Percentiles rank a stretch among this genome's conserved stretches.
Conservation (phyloP, 495 filamentous ascomycete species). For the Hypoxylon intermedium region DNA sequence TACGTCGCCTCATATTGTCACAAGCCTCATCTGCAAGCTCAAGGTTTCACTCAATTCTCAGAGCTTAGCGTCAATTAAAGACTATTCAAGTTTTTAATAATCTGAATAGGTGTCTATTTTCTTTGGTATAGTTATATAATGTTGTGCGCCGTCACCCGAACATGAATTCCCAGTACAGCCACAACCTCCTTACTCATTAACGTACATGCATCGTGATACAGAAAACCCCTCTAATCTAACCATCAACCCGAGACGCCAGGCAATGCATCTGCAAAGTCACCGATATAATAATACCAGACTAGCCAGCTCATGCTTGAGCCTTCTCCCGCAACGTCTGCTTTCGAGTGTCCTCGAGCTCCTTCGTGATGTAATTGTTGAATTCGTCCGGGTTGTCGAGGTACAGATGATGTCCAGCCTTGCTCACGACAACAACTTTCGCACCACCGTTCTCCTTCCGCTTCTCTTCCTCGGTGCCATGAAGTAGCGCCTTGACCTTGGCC, state of each 20-base stretch:
- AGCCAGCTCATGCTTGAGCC: background rate
- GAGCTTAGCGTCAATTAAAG: too few species aligned
- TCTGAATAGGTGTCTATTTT: too few species aligned
- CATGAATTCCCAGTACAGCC: background rate
- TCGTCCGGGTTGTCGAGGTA: constrained; percentile 91
- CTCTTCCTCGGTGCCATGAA: constrained; percentile 70
- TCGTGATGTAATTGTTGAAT: constrained; percentile 78
- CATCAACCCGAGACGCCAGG: constrained; percentile 21
- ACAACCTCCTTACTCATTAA: constrained; percentile 5
- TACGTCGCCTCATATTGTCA: too few species aligned
- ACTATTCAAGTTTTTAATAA: too few species aligned
- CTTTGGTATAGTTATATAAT: too few species aligned
- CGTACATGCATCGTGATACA: constrained; percentile 7
- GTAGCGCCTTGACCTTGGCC: constrained; percentile 64
- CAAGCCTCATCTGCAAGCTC: too few species aligned
- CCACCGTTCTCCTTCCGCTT: constrained; percentile 73
- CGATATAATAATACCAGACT: background rate
- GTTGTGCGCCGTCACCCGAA: background rate
- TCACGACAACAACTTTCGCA: constrained; percentile 84
- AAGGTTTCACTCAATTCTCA: too few species aligned
- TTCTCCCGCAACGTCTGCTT: constrained; percentile 26
- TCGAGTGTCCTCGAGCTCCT: constrained; percentile 78
- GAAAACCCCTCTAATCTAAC: constrained; percentile 16
- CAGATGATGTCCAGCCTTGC: constrained; percentile 87
- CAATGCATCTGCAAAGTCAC: constrained; percentile 23